Conservation (phyloP, 176 grass and related monocot genomes). For the Canna indica region DNA sequence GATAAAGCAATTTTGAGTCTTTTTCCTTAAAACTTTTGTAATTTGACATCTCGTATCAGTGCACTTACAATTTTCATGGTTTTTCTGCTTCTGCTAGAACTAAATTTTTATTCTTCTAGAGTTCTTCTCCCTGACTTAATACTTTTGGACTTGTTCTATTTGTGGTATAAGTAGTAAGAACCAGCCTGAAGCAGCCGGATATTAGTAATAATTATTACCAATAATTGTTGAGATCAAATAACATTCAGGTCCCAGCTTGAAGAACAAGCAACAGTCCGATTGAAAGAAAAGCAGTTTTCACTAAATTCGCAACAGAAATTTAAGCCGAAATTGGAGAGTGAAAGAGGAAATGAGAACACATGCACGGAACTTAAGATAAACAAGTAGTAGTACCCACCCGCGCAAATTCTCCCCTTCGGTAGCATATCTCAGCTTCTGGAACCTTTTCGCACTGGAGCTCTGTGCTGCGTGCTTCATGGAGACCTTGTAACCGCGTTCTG, state of each 20-base stretch:
- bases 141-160: not conserved
- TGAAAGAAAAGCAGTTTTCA: not conserved
- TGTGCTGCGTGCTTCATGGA: not conserved
- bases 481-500: not conserved
- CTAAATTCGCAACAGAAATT: not conserved
- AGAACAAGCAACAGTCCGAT: not conserved
- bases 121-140: not conserved
- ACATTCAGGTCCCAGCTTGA: not conserved
- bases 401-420: constrained; percentile 2
- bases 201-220: not conserved
- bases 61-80: not conserved
- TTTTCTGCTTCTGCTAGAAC: not conserved
- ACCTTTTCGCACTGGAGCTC: not conserved
- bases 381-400: not conserved
- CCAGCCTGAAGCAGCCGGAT: not conserved
- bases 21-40: not conserved
- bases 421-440: constrained; percentile 7
- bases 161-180: not conserved
- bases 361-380: not conserved
- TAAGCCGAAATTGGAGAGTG: not conserved
- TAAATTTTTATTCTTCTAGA: not conserved
- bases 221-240: not conserved
- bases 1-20: not conserved
- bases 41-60: not conserved
- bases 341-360: not conserved